A percentile compares a stretch with the other conserved stretches of the same genome.
phyloP scores from a whole-genome alignment of 78 protist genomes.

The Creolimax fragrantissima region DNA sequence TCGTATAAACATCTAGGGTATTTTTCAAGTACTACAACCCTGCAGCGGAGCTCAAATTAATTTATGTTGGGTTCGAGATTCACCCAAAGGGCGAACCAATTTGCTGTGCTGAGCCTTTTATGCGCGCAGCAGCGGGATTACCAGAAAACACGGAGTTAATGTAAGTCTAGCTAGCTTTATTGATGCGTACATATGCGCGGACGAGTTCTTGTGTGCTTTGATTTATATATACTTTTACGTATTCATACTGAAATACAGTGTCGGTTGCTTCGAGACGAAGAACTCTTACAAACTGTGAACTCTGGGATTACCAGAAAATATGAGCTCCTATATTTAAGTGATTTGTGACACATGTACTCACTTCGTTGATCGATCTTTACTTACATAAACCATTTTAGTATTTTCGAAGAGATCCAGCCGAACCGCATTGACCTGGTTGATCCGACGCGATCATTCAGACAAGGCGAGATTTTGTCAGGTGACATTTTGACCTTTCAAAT shows the following conservation, averaged over 20 bases:
- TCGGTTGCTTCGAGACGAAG: too few relatives aligned
- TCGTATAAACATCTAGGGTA: too few relatives aligned
- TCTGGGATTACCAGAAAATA: too few relatives aligned
- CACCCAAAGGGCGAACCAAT: not conserved
- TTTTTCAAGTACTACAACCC: not conserved
- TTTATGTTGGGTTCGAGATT: not conserved
- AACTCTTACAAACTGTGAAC: too few relatives aligned
- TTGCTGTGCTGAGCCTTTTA: not conserved
- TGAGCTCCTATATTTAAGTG: too few relatives aligned
- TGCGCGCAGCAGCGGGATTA: not conserved
- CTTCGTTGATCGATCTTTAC: too few relatives aligned
- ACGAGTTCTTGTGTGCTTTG: too few relatives aligned
- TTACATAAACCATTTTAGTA: not conserved
- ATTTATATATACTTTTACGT: too few relatives aligned
- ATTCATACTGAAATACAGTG: too few relatives aligned
- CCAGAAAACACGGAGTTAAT: not conserved
- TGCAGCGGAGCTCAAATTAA: not conserved
- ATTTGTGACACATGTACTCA: too few relatives aligned
- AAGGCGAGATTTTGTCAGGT: not conserved
- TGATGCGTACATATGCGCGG: too few relatives aligned
- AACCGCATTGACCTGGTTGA: not conserved
- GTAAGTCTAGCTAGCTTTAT: too few relatives aligned
- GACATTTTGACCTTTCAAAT: not conserved
- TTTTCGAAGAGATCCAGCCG: conserved; percentile 3
- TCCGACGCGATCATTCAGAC: not conserved